A percentile compares a stretch with the other conserved stretches of the same genome.
Evolutionary conservation across 2,329 filamentous ascomycete species (phyloP).

Genomic region (Ceratocystis cacaofunesta): DNA sequence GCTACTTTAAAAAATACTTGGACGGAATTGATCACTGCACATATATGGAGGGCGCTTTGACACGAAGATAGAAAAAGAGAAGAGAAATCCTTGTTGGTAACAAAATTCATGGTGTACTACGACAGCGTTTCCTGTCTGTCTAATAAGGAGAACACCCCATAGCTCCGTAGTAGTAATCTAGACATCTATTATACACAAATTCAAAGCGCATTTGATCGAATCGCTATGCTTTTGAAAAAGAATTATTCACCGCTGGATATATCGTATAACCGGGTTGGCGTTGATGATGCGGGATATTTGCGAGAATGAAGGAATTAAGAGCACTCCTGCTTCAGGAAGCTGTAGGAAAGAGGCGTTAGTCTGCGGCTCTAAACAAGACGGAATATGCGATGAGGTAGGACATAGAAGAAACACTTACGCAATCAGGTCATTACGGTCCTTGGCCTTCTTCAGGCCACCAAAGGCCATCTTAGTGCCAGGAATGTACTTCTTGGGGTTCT

Average conservation of each 20-base stretch:
- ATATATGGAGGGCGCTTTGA: too few species aligned
- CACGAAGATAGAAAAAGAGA: background rate
- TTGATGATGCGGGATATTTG: conserved; percentile 1
- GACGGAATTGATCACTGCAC: too few species aligned
- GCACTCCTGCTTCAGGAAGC: conserved; percentile 17
- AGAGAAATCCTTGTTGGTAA: conserved; percentile 1
- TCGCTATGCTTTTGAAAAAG: conserved; percentile 1
- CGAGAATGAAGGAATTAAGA: conserved; percentile 2
- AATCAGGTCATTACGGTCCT: conserved; percentile 98
- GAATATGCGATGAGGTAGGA: background rate
- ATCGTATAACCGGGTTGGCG: background rate
- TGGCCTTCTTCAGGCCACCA: conserved; percentile 98
- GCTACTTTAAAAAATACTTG: too few species aligned
- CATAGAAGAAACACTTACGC: conserved; percentile 48
- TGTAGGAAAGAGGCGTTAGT: conserved; percentile 2
- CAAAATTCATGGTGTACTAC: conserved; percentile 8
- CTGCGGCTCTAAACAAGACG: background rate
- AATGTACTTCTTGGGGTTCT: conserved; percentile 99
- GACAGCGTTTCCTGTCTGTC: conserved; percentile 1
- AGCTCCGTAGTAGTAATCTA: conserved; percentile 16
- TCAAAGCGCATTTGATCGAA: conserved; percentile 4
- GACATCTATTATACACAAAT: conserved; percentile 18
- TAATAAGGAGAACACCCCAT: background rate
- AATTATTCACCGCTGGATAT: conserved; percentile 9
- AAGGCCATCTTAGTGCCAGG: conserved; percentile 99